Evolutionary conservation across 2,329 filamentous ascomycete genomes (phyloP), one percentile per base, ranked within the genome.

Genomic region (Penicillium hordei): DNA sequence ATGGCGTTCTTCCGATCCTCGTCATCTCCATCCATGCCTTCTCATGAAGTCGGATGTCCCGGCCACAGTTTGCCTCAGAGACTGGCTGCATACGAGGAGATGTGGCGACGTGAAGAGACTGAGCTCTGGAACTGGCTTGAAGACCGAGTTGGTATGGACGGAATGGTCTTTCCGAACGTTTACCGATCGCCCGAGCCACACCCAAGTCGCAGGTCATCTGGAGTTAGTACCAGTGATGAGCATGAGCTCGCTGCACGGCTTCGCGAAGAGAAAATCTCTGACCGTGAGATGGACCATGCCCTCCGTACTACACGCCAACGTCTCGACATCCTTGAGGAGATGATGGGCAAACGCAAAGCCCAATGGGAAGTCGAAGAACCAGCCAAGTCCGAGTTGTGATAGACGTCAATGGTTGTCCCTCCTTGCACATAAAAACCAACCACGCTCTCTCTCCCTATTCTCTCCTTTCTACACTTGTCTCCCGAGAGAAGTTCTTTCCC

Each of bases 121-220:
- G 91, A 94, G 67, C 78, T 97, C 10, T 97, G 93, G 93, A 88
- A 90, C 57, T 97, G 93, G 93, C 79, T 97, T 5, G 93, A 97
- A 73, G 90, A 96, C 67, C 83, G 93, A 19, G 87, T 91, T 1
- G 89, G 91, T 2, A 78, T 94, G 71, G 88, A 91, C 55, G 78
- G 80, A 4, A 70, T 78, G 48, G 67, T 73, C 17, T 73, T 78
- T 43, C 74, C 76, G 17, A 69, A 66, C 3, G 63, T 65, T 25
- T 68, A 72, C 40, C 61, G 61, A 34, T 61, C 65, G n/a, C 55
- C 65, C 9, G 67, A 70, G n/a, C 60, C 79, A 76, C 59, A 52
- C 45, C 59, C 34, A 55, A 68, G 48, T 53, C 79, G 78, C 58
- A 76, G 83, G 63, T 76, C 72, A 64, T 81, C 78, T 55, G 76